Evolutionary conservation across 2,329 filamentous ascomycete species (phyloP), one percentile per base, ranked within the genome.

Genomic region (Dactylellina cionopaga): DNA sequence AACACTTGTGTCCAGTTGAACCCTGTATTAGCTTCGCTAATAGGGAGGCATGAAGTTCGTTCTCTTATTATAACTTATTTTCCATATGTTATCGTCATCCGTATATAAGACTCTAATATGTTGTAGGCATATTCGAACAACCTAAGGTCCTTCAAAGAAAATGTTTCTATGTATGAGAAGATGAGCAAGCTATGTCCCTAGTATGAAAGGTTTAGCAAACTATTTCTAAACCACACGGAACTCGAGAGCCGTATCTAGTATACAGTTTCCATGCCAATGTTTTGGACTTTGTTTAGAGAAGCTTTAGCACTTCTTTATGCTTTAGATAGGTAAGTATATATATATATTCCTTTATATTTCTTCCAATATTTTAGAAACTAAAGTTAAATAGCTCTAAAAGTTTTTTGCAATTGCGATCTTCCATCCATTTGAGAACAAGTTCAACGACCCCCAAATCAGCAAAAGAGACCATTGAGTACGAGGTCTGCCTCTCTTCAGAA

Each of bases 11-110:
- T 80, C 3, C 81, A 80, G 0, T 79, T 81, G 0, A 74, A 81
- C 65, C 79, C 79, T 1, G 75, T 77, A 27, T 79, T 81, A 27
- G 80, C 82, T 7, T 80, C 80, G 2, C 76, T 83, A 3, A 19
- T 83, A 81, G 82, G 82, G 82, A 2, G 81, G 80, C 37, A 75
- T 83, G 1, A 81, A 80, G 63, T 70, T 83, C 29, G 80, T 81
- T 10, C 77, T 83, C 54, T 76, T 80, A 44, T 78, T 80, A 72
- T 64, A 77, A 13, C 11, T 17, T 22, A 39, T 25, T 55, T 7
- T 43, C 19, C n/a, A 7, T 22, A n/a, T 29, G 17, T 41, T n/a
- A n/a, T n/a, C n/a, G n/a, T n/a, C n/a, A n/a, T n/a, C n/a, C n/a
- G n/a, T 17, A 39, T 39, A 10, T 7, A n/a, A n/a, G 22, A 24